phyloP scores from a whole-genome alignment of 148 eudicot species.

The Silene latifolia region DNA sequence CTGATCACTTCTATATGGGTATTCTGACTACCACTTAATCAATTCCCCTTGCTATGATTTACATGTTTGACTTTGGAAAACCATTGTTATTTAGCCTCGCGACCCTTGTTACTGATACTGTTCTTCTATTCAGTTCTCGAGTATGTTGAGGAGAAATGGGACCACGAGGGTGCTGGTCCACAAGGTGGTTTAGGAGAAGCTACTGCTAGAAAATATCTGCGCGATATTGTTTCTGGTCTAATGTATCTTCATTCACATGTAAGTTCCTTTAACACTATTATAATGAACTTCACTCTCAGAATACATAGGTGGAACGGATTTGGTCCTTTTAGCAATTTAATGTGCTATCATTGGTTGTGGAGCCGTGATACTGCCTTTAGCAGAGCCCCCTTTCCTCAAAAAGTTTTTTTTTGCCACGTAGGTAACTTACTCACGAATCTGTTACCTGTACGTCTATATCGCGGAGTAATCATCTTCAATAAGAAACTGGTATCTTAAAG shows the following conservation, averaged over 20 bases:
- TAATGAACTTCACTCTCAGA: background rate
- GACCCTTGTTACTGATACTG: background rate
- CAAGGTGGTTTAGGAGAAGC: constrained; percentile 77
- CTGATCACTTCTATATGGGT: constrained; percentile 98
- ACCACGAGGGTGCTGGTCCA: constrained; percentile 75
- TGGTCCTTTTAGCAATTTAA: background rate
- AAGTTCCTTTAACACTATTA: constrained; percentile 25
- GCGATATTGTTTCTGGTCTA: constrained; percentile 84
- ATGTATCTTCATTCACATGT: constrained; percentile 98
- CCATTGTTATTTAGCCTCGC: background rate
- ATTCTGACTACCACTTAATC: constrained; percentile 26
- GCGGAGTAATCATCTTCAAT: background rate
- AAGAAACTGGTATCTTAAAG: background rate
- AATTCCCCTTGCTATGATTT: constrained; percentile 1
- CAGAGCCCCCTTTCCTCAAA: background rate
- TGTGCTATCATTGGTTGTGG: background rate
- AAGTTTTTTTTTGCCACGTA: background rate
- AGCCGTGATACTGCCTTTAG: background rate
- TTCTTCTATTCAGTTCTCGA: constrained; percentile 61
- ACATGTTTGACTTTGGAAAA: constrained; percentile 5
- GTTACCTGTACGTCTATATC: background rate
- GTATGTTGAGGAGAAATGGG: constrained; percentile 91
- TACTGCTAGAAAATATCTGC: constrained; percentile 64
- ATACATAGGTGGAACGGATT: background rate
- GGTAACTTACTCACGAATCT: background rate